A percentile compares a stretch with the other conserved stretches of the same genome.
Evolutionary conservation across 495 filamentous ascomycete genomes (phyloP).

Genomic region (Penicillium flavigenum): DNA sequence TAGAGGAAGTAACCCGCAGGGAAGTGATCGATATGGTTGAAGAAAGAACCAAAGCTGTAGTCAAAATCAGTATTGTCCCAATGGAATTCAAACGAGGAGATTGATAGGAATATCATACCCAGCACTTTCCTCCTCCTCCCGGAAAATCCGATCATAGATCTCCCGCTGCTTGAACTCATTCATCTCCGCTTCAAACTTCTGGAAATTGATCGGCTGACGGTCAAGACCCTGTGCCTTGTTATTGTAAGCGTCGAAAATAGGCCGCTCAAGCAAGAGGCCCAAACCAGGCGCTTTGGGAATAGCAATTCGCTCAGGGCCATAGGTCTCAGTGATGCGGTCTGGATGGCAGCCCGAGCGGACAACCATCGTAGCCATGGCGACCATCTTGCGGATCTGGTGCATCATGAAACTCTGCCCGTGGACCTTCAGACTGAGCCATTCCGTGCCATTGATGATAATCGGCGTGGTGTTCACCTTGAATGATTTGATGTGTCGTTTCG

Average conservation of each 20-base stretch:
- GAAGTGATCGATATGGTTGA: conserved; percentile 81
- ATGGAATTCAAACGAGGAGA: background rate
- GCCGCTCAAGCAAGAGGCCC: conserved; percentile 83
- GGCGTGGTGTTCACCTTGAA: conserved; percentile 72
- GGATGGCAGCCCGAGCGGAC: conserved; percentile 75
- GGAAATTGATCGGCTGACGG: conserved; percentile 72
- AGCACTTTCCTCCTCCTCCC: conserved; percentile 77
- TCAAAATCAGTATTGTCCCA: conserved; percentile 10
- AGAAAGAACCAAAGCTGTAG: conserved; percentile 72
- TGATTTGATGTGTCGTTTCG: conserved; percentile 84
- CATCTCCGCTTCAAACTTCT: conserved; percentile 72
- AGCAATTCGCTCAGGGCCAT: conserved; percentile 62
- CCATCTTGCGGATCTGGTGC: conserved; percentile 99
- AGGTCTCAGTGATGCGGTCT: conserved; percentile 65
- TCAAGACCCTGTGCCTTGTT: conserved; percentile 52
- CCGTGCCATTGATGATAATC: conserved; percentile 80
- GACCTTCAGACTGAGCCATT: conserved; percentile 94
- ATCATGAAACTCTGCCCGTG: conserved; percentile 99
- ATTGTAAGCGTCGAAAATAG: conserved; percentile 88
- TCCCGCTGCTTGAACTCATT: conserved; percentile 86
- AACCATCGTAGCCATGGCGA: conserved; percentile 82
- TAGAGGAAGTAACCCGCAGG: conserved; percentile 71
- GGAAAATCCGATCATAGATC: conserved; percentile 90
- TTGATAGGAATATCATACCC: conserved; percentile 52
- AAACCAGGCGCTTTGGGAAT: conserved; percentile 93